A percentile compares a stretch with the other conserved stretches of the same genome.
Evolutionary conservation across 2,329 filamentous ascomycete genomes (phyloP).

Genomic region (Pseudocercospora macadamiae): DNA sequence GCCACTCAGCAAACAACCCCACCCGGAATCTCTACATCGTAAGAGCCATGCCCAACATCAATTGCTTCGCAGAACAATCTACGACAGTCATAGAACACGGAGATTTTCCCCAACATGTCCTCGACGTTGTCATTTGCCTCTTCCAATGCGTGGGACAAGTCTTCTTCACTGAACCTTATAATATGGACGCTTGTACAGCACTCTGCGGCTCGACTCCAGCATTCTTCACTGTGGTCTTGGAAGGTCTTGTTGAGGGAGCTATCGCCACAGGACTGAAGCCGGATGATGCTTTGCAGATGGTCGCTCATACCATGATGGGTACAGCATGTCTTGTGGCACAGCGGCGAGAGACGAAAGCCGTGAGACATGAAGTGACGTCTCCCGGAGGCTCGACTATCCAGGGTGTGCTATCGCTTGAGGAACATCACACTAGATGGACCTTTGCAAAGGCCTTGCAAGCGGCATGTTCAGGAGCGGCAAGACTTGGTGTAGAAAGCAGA

Average conservation of each 20-base stretch:
- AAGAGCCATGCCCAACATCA: conserved; percentile 19
- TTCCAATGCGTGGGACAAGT: conserved; percentile 73
- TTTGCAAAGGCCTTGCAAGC: conserved; percentile 58
- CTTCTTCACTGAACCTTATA: conserved; percentile 65
- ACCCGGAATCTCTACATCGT: conserved; percentile 8
- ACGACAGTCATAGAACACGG: conserved; percentile 15
- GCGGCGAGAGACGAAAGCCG: conserved; percentile 72
- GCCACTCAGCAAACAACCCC: neutral
- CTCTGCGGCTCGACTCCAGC: conserved; percentile 74
- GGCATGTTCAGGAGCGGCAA: neutral
- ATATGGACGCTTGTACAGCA: conserved; percentile 73
- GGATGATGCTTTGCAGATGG: conserved; percentile 72
- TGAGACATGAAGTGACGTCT: conserved; percentile 73
- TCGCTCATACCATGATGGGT: conserved; percentile 75
- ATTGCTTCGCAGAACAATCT: conserved; percentile 7
- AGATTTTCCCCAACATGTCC: neutral
- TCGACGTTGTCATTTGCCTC: conserved; percentile 68
- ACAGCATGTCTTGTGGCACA: conserved; percentile 66
- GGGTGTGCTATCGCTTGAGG: conserved; percentile 71
- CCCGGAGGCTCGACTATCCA: conserved; percentile 77
- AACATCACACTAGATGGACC: conserved; percentile 67
- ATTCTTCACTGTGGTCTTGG: conserved; percentile 73
- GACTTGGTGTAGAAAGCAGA: too few species aligned
- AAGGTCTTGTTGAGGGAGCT: conserved; percentile 73
- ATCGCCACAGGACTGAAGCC: conserved; percentile 76